Conservation (phyloP, 2,329 filamentous ascomycete genomes). For the Ophiostoma populinum region DNA sequence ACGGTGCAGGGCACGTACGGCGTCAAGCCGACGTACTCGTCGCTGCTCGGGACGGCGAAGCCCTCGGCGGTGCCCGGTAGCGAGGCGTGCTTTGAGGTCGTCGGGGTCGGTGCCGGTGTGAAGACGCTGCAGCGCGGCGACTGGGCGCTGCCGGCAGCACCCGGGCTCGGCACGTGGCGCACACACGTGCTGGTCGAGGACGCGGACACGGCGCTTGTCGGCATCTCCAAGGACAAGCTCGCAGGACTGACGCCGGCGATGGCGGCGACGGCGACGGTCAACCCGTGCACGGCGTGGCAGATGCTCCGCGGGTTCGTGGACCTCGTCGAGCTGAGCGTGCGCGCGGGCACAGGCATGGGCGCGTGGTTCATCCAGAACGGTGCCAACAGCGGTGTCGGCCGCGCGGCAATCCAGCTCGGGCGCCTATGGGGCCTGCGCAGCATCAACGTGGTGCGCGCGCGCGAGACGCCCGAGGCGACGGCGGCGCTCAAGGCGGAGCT, state of each 20-base stretch:
- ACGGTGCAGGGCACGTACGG: slow-evolving; percentile 96
- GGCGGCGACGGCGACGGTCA: slow-evolving; percentile 76
- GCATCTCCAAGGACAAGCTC: slow-evolving; percentile 25
- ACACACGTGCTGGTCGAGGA: slow-evolving; percentile 62
- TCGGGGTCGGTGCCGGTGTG: slow-evolving; percentile 44
- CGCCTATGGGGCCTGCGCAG: slow-evolving; percentile 75
- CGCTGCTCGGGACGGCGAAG: slow-evolving; percentile 52
- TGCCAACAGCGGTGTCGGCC: slow-evolving; percentile 82
- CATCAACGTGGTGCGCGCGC: slow-evolving; percentile 72
- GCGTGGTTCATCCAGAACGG: slow-evolving; percentile 97
- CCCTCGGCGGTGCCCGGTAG: slow-evolving; percentile 73
- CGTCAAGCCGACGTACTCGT: slow-evolving; percentile 60
- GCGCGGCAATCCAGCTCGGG: slow-evolving; percentile 79
- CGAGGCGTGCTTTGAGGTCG: slow-evolving; percentile 86
- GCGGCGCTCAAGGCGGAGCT: slow-evolving; percentile 38
- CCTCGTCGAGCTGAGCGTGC: slow-evolving; percentile 27
- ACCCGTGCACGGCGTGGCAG: slow-evolving; percentile 85
- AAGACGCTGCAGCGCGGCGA: slow-evolving; percentile 51
- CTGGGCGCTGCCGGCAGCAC: slow-evolving; percentile 78
- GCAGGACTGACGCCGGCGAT: slow-evolving; percentile 48
- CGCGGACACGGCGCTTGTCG: slow-evolving; percentile 40
- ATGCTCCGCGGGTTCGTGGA: slow-evolving; percentile 70
- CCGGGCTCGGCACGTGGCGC: slow-evolving; percentile 83
- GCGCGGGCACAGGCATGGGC: slow-evolving; percentile 43
- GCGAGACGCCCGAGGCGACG: slow-evolving; percentile 47